A percentile compares a stretch with the other conserved stretches of the same genome.
Evolutionary conservation across 2,329 filamentous ascomycete species (phyloP).

Genomic region (Curvularia verruculosa): DNA sequence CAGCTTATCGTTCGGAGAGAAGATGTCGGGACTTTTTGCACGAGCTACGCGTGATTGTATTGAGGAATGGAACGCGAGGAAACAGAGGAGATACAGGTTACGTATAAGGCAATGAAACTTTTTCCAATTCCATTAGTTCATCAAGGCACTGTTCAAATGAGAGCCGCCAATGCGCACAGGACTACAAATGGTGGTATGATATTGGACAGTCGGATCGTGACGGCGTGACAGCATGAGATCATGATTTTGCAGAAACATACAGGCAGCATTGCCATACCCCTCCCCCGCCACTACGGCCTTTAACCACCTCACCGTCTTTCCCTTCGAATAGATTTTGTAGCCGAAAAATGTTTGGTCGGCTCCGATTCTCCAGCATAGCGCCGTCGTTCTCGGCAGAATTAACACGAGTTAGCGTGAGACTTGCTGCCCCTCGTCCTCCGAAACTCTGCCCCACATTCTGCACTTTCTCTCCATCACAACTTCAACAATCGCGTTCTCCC

Average conservation of each 20-base stretch:
- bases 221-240: background rate
- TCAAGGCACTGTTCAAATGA: background rate
- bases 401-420: constrained; percentile 21
- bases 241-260: background rate
- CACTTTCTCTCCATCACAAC: constrained; percentile 23
- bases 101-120: constrained; percentile 11
- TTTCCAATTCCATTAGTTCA: constrained; percentile 1
- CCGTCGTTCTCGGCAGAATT: constrained; percentile 6
- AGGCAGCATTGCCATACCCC: background rate
- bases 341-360: constrained; percentile 9
- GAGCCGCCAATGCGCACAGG: background rate
- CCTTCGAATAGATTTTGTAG: background rate
- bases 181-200: constrained; percentile 1
- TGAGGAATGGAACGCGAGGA: constrained; percentile 1
- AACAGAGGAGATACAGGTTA: constrained; percentile 6
- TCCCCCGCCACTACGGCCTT: background rate
- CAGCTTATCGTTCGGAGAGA: background rate
- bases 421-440: constrained; percentile 23
- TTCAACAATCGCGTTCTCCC: constrained; percentile 19
- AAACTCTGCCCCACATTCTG: constrained; percentile 27
- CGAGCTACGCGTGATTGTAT: constrained; percentile 9
- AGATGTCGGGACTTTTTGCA: constrained; percentile 1
- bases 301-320: background rate
- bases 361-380: constrained; percentile 4
- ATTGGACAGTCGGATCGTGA: background rate